Percentiles rank a stretch among this genome's conserved stretches.
Conservation (phyloP, 495 filamentous ascomycete genomes). For the Penicillium bialowiezense region DNA sequence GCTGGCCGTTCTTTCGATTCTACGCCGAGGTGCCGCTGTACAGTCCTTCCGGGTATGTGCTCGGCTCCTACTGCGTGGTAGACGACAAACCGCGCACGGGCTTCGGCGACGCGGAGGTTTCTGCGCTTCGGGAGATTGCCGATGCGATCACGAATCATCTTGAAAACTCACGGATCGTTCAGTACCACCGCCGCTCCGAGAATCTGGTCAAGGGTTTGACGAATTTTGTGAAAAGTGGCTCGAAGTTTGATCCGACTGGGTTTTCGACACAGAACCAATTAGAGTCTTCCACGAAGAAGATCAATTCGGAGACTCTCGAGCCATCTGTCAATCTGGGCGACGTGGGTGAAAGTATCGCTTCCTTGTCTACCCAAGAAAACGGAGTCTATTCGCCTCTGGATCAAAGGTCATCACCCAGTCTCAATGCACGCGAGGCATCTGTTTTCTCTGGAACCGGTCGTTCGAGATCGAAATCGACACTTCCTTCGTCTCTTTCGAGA, state of each 20-base stretch:
- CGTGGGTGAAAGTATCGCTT: neutral
- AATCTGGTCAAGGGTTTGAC: slow-evolving; percentile 21
- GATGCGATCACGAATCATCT: slow-evolving; percentile 21
- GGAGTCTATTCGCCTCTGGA: neutral
- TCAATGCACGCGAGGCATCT: neutral
- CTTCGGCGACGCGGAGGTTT: slow-evolving; percentile 19
- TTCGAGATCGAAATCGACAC: neutral
- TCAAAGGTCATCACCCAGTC: neutral
- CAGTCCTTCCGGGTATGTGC: slow-evolving; percentile 52
- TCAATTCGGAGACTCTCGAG: neutral
- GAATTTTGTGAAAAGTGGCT: slow-evolving; percentile 13
- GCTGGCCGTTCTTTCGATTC: slow-evolving; percentile 44
- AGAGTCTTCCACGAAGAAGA: neutral
- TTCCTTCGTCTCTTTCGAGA: slow-evolving; percentile 7
- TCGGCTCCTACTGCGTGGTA: slow-evolving; percentile 60
- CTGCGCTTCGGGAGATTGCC: slow-evolving; percentile 23
- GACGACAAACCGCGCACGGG: slow-evolving; percentile 45
- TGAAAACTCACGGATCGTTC: slow-evolving; percentile 18
- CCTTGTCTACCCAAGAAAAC: neutral
- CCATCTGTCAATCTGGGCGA: neutral
- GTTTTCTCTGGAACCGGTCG: neutral
- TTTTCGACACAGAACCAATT: slow-evolving; percentile 1
- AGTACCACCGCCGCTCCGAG: slow-evolving; percentile 11
- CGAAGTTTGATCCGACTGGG: slow-evolving; percentile 1
- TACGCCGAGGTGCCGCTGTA: slow-evolving; percentile 63